phyloP scores from a whole-genome alignment of 768 basidiomycete genomes.

The Termitomyces sp. region DNA sequence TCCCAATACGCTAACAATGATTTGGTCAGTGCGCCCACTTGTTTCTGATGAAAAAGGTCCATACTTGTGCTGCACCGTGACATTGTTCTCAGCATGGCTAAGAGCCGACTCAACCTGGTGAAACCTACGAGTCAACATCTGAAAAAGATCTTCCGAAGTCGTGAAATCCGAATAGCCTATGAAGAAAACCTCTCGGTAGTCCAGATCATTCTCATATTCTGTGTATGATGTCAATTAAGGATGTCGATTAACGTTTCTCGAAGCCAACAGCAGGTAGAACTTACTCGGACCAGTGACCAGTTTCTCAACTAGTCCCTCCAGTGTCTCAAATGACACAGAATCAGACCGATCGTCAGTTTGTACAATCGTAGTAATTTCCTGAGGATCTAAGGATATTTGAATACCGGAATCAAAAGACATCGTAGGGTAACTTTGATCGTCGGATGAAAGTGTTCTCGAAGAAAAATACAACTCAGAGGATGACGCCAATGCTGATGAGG shows the following conservation, averaged over 20 bases:
- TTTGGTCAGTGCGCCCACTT: not conserved
- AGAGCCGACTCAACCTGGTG: constrained; percentile 4
- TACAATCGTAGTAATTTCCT: not conserved
- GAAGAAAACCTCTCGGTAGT: constrained; percentile 38
- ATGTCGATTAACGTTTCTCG: not conserved
- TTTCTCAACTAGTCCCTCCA: not conserved
- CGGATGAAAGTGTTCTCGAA: not conserved
- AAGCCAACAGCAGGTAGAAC: not conserved
- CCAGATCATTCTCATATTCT: constrained; percentile 30
- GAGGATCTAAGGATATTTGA: no score
- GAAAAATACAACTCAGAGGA: not conserved
- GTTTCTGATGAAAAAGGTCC: not conserved
- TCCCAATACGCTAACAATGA: not conserved
- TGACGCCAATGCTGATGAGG: not conserved
- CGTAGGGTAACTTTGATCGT: not conserved
- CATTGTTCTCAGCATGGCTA: no score
- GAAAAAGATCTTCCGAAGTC: constrained; percentile 35
- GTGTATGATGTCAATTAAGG: not conserved
- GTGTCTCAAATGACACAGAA: not conserved
- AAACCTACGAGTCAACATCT: constrained; percentile 33
- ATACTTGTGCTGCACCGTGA: not conserved
- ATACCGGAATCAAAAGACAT: no score
- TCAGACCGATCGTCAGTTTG: not conserved
- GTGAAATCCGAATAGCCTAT: constrained; percentile 40
- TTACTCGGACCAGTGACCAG: not conserved